A percentile compares a stretch with the other conserved stretches of the same genome.
These are phyloP conservation scores for Sambucus nigra DNA, from an alignment of 129 eudicot species.

Conservation along the genomic window DNA sequence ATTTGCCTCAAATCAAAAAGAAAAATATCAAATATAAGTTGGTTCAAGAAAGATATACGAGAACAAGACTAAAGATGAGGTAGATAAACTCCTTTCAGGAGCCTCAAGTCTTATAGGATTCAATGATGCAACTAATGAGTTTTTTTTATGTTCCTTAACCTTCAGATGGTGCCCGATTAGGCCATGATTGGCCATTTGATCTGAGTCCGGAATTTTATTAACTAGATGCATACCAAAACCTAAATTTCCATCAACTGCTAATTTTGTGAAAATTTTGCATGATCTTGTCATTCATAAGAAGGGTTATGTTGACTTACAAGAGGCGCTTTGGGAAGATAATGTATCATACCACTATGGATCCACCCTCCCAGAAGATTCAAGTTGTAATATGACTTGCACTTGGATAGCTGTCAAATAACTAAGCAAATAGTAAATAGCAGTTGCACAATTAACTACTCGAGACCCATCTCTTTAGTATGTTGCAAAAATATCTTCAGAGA, in stretches of 20 bases:
- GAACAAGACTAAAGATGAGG: constrained; percentile 22
- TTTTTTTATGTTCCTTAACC: constrained; percentile 75
- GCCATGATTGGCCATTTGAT: constrained; percentile 32
- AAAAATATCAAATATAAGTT: constrained; percentile 41
- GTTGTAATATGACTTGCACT: constrained; percentile 45
- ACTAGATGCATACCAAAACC: constrained; percentile 28
- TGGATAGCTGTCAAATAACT: constrained; percentile 62
- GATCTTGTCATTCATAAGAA: constrained; percentile 51
- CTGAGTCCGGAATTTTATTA: constrained; percentile 19
- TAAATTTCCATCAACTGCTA: constrained; percentile 51
- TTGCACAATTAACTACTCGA: too few species aligned
- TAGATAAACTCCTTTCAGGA: constrained; percentile 29
- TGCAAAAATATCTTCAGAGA: too few species aligned
- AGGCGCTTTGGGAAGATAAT: constrained; percentile 26
- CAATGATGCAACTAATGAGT: constrained; percentile 64
- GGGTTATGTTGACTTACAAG: constrained; percentile 53
- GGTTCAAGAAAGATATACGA: constrained; percentile 14
- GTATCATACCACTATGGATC: constrained; percentile 39
- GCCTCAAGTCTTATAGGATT: constrained; percentile 54
- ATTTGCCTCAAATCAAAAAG: constrained; percentile 30
- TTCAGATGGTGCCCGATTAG: constrained; percentile 27
- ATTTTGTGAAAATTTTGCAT: constrained; percentile 66
- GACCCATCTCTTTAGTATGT: too few species aligned
- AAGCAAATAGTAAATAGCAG: too few species aligned
- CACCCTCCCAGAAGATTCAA: constrained; percentile 56